These are phyloP conservation scores for Besnoitia besnoiti DNA, from an alignment of 169 alveolate genomes.

Conservation along the genomic window DNA sequence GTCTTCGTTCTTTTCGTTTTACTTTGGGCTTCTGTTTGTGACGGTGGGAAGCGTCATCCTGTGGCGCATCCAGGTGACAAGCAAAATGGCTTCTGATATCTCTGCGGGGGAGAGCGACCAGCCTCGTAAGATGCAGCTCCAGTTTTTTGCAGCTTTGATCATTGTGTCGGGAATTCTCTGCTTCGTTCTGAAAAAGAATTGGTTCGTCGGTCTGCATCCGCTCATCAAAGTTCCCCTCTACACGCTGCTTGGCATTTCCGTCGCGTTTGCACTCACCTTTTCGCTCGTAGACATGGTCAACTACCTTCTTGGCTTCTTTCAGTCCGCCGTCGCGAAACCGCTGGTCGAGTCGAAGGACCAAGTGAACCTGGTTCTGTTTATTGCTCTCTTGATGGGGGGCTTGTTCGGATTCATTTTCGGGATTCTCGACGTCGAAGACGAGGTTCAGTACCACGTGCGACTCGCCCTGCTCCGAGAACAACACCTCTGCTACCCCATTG, in stretches of 20 bases:
- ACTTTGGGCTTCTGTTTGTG: conserved; percentile 89
- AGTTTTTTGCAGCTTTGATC: conserved; percentile 76
- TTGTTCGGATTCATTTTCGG: conserved; percentile 95
- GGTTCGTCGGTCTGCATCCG: conserved; percentile 88
- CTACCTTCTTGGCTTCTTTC: conserved; percentile 85
- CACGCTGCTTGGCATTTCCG: conserved; percentile 93
- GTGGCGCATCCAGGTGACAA: conserved; percentile 79
- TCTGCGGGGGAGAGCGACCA: not conserved
- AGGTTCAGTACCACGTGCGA: conserved; percentile 86
- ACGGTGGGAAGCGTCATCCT: conserved; percentile 89
- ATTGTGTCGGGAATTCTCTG: conserved; percentile 90
- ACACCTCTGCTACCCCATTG: conserved; percentile 92
- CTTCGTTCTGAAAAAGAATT: conserved; percentile 88
- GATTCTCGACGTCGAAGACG: conserved; percentile 89
- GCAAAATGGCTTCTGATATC: conserved; percentile 9
- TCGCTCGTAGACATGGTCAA: conserved; percentile 92
- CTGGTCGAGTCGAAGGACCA: conserved; percentile 89
- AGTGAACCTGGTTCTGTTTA: conserved; percentile 84
- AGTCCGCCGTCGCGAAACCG: conserved; percentile 86
- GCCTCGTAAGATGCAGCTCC: conserved; percentile 55
- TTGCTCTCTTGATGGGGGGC: conserved; percentile 93
- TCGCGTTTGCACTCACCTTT: conserved; percentile 93
- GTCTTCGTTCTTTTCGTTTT: conserved; percentile 90
- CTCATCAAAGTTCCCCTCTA: conserved; percentile 88
- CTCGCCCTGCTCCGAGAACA: conserved; percentile 91